A percentile compares a stretch with the other conserved stretches of the same genome.
phyloP scores from a whole-genome alignment of 306 rosid species.

The Pyrus bretschneideri region DNA sequence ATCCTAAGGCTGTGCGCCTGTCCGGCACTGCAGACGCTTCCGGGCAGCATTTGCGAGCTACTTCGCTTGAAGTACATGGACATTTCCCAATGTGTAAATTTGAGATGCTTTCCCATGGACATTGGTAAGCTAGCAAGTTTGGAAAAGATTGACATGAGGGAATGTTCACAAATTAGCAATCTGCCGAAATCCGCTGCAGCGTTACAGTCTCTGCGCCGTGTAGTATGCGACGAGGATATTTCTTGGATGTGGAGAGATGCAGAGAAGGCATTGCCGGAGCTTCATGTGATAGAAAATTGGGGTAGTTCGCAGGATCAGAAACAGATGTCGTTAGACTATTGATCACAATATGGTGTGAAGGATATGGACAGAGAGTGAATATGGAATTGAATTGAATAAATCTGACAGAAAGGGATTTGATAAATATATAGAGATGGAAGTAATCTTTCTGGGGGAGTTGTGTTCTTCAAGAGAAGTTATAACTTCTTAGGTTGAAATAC shows the following conservation, averaged over 20 bases:
- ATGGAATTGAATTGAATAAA: no score
- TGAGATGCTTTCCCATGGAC: constrained; percentile 48
- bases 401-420: no score
- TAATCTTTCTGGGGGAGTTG: no score
- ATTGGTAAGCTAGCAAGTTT: constrained; percentile 43
- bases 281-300: not conserved
- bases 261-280: constrained; percentile 40
- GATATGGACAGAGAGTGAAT: no score
- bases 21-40: constrained; percentile 50
- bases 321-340: no score
- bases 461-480: no score
- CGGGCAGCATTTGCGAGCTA: constrained; percentile 46
- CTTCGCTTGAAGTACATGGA: constrained; percentile 50
- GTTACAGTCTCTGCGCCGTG: constrained; percentile 41
- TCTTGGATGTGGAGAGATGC: constrained; percentile 56
- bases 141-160: constrained; percentile 93
- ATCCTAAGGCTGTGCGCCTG: constrained; percentile 74
- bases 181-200: constrained; percentile 48
- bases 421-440: no score
- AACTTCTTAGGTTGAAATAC: no score
- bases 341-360: no score
- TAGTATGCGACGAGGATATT: constrained; percentile 82
- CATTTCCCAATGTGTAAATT: constrained; percentile 65
- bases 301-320: no score
- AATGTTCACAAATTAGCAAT: constrained; percentile 48